A percentile compares a stretch with the other conserved stretches of the same genome.
These are phyloP conservation scores for Sporothrix curviconia DNA, from an alignment of 2,329 filamentous ascomycete species.

Conservation along the genomic window DNA sequence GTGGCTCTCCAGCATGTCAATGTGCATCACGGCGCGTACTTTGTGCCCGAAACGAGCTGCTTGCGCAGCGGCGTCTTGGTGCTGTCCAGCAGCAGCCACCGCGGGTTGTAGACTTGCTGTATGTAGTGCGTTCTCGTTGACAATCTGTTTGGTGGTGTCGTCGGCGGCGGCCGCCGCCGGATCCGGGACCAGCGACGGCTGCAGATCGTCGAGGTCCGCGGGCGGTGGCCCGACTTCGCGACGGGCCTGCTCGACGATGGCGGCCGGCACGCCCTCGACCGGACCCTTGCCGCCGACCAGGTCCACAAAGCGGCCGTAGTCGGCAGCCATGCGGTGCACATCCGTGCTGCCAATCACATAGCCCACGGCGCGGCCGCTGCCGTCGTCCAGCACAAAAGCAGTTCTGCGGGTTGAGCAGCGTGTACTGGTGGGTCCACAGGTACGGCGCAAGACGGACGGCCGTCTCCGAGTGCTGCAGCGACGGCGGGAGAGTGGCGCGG, in stretches of 20 bases:
- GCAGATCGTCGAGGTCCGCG: constrained; percentile 24
- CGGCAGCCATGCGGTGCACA: constrained; percentile 32
- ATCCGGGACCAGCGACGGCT: constrained; percentile 26
- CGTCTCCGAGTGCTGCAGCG: constrained; percentile 30
- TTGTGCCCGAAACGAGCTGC: constrained; percentile 24
- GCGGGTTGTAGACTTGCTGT: constrained; percentile 37
- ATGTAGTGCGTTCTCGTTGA: constrained; percentile 32
- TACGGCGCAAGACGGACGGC: constrained; percentile 38
- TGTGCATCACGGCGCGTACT: constrained; percentile 42
- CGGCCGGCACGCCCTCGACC: neutral
- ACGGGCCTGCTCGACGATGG: constrained; percentile 13
- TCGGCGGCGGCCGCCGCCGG: constrained; percentile 10
- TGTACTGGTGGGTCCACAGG: constrained; percentile 47
- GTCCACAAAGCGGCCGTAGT: constrained; percentile 34
- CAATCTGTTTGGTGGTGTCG: neutral
- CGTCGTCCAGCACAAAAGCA: constrained; percentile 46
- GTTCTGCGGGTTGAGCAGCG: constrained; percentile 36
- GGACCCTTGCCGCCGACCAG: constrained; percentile 22
- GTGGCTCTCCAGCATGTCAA: constrained; percentile 38
- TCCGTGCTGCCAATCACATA: constrained; percentile 44
- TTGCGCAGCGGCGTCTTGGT: constrained; percentile 27
- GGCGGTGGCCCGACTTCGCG: constrained; percentile 24
- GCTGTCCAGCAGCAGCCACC: constrained; percentile 33
- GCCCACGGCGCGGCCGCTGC: constrained; percentile 37
- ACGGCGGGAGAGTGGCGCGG: constrained; percentile 40